These are phyloP conservation scores for Alternaria hordeiaustralica DNA, from an alignment of 2,329 filamentous ascomycete genomes.

Conservation along the genomic window DNA sequence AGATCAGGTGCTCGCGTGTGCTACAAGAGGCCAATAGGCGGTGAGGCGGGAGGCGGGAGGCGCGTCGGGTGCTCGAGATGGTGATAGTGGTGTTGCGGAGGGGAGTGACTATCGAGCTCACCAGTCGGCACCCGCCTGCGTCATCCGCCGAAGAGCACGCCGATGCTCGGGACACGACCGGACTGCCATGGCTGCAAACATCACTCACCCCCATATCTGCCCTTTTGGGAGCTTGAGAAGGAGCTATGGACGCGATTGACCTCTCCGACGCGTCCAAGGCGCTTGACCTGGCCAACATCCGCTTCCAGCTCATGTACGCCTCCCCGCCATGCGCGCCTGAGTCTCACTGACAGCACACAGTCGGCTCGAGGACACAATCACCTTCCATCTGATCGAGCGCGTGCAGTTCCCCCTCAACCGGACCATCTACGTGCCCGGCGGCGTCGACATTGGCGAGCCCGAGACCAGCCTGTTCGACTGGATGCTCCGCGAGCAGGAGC, in stretches of 20 bases:
- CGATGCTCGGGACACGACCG: conserved; percentile 16
- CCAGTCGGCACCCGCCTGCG: conserved; percentile 23
- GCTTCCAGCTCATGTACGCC: conserved; percentile 89
- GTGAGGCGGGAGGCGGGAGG: conserved; percentile 7
- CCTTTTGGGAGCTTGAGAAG: background rate
- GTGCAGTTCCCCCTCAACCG: conserved; percentile 95
- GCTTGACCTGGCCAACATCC: conserved; percentile 87
- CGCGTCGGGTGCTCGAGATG: conserved; percentile 7
- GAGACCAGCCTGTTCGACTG: conserved; percentile 89
- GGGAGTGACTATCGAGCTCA: conserved; percentile 6
- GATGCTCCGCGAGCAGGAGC: conserved; percentile 89
- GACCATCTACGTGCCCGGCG: conserved; percentile 82
- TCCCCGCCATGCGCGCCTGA: background rate
- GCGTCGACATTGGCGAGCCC: conserved; percentile 76
- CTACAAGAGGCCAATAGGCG: background rate
- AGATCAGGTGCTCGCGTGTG: background rate
- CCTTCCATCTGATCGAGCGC: conserved; percentile 93
- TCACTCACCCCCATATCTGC: conserved; percentile 3
- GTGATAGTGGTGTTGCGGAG: background rate
- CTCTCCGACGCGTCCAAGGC: conserved; percentile 84
- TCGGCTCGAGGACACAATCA: conserved; percentile 96
- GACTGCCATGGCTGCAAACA: conserved; percentile 10
- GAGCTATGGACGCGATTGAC: conserved; percentile 87
- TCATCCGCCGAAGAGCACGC: conserved; percentile 26
- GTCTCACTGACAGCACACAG: conserved; percentile 56